Percentiles rank a stretch among this genome's conserved stretches.
phyloP scores from a whole-genome alignment of 305 asterid genomes.

The Fraxinus xanthoxyloides region DNA sequence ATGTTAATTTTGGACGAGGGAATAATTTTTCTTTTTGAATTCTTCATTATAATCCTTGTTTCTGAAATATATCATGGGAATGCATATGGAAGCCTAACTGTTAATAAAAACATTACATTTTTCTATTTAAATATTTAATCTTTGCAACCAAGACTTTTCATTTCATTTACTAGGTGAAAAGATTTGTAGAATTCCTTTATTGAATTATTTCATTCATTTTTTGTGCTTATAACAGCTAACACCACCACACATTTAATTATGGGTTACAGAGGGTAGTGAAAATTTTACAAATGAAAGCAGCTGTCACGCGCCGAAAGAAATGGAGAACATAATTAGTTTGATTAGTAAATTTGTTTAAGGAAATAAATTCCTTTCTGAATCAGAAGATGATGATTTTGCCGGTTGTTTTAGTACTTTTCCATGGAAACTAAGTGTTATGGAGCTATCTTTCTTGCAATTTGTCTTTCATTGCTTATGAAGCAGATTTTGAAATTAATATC shows the following conservation, averaged over 20 bases:
- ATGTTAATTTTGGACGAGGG: background rate
- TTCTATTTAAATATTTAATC: background rate
- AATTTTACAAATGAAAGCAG: background rate
- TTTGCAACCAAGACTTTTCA: background rate
- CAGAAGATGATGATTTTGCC: background rate
- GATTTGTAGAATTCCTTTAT: background rate
- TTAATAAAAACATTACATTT: background rate
- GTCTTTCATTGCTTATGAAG: background rate
- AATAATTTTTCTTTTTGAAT: background rate
- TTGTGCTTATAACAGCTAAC: background rate
- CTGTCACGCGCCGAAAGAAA: background rate
- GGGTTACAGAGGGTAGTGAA: background rate
- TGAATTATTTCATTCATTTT: background rate
- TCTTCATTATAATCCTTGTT: background rate
- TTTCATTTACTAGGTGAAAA: background rate
- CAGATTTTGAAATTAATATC: background rate
- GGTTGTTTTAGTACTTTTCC: conserved; percentile 9
- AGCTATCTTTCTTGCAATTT: background rate
- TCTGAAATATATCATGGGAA: background rate
- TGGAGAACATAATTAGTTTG: background rate
- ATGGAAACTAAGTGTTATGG: background rate
- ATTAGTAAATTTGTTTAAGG: background rate
- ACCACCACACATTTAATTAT: background rate
- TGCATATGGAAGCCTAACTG: background rate
- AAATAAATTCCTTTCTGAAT: background rate